Base-by-base conservation (phyloP, 495 filamentous ascomycete species). In the Neohortaea acidophila region DNA sequence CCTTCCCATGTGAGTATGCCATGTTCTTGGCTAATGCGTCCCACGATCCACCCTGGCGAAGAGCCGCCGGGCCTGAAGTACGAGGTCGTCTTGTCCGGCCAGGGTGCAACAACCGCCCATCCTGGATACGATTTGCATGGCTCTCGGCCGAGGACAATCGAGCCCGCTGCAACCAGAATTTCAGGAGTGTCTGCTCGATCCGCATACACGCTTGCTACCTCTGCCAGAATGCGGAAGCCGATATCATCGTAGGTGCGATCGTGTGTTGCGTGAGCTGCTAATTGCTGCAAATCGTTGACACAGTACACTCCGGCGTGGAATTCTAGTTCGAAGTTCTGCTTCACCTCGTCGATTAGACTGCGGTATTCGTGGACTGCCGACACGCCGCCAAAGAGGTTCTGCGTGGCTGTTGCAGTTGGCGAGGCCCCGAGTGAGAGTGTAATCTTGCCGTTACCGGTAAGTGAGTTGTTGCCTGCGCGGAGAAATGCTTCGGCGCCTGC, bases 361-460 rank as follows among this genome's bases (percentile, higher is more conserved):
- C 50, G 40, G 10, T 47, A 44, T 14, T 48, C 27, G 46, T 47
- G 12, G 31, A 33, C 59, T n/a, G 1, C 36, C 24, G 47, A 41
- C 12, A 49, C 44, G 22, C 55, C 53, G 6, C 32, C 40, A 4
- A 64, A 27, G 8, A 71, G 45, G 43, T 70, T 62, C 46, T 70
- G 57, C 8, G 63, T 55, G 11, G 72, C 68, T 0, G 73, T 73
- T 7, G 77, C 73, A 6, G 84, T 89, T 1, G 84, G 84, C 24
- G 84, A 85, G 1, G 84, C 84, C 2, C 84, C 84, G 2, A 87
- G 73, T 3, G 75, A 81, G 11, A 93, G 58, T 1, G 75, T 64
- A 14, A 86, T 49, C 21, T 61, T 62, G 15, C 51, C 52, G 31
- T 14, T 36, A 0, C 47, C 61, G 23, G 27, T 51, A 46, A 18